Percentiles rank a stretch among this genome's conserved stretches.
phyloP scores from a whole-genome alignment of 2,329 filamentous ascomycete species.

The Fusarium sp. region DNA sequence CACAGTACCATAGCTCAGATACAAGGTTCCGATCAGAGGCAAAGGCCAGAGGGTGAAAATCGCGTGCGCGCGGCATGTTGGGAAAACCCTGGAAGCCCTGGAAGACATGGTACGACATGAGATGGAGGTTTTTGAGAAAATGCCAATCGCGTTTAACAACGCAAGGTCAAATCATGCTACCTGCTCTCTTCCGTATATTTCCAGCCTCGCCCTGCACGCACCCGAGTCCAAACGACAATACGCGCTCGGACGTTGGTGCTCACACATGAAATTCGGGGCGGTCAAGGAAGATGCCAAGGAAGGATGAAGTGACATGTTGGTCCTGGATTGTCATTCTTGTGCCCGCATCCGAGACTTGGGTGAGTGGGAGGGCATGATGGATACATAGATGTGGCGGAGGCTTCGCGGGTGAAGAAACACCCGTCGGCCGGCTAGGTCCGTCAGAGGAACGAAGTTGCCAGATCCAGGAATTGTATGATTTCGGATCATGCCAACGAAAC shows the following conservation, averaged over 20 bases:
- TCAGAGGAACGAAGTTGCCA: background rate
- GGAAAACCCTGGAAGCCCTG: conserved; percentile 4
- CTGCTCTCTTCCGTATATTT: conserved; percentile 15
- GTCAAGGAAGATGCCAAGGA: conserved; percentile 13
- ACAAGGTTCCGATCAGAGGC: background rate
- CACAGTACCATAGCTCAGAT: background rate
- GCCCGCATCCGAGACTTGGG: background rate
- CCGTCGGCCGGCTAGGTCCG: conserved; percentile 9
- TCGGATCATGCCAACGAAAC: conserved; percentile 30
- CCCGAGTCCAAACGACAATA: conserved; percentile 8
- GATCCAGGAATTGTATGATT: conserved; percentile 29
- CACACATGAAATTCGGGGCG: conserved; percentile 22
- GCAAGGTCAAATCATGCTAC: conserved; percentile 24
- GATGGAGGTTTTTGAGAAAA: conserved; percentile 10
- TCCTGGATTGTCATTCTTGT: background rate
- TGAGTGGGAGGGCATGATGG: background rate
- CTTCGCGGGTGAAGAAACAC: background rate
- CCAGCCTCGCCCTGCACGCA: conserved; percentile 18
- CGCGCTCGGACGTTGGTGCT: conserved; percentile 16
- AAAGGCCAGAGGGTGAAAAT: background rate
- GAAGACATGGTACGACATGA: conserved; percentile 27
- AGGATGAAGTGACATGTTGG: background rate
- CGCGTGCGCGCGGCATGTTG: conserved; percentile 1
- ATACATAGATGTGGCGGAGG: conserved; percentile 4
- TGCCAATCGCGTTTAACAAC: conserved; percentile 13